Evolutionary conservation across 768 basidiomycete genomes (phyloP).

Genomic region (Russula dissimulans): DNA sequence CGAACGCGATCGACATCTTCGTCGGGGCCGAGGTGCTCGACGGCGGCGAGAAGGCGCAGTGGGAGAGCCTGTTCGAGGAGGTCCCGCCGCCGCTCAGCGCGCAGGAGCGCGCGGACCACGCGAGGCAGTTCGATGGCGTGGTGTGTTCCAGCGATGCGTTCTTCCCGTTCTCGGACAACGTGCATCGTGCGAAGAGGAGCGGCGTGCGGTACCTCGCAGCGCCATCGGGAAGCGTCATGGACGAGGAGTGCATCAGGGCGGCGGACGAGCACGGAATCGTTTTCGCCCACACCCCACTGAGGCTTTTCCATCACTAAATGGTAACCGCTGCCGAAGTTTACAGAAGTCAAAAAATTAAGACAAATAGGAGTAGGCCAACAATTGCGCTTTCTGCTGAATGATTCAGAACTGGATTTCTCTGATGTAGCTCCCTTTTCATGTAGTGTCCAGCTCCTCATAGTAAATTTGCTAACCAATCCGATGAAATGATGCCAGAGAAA

Average conservation of each 20-base stretch:
- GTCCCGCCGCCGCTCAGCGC: constrained; percentile 55
- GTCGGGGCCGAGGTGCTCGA: constrained; percentile 85
- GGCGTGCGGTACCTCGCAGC: constrained; percentile 91
- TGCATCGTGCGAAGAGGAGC: constrained; percentile 84
- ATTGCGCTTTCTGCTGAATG: constrained; percentile 2
- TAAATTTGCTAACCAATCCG: not conserved
- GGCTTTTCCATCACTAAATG: constrained; percentile 81
- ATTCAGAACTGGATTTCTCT: not conserved
- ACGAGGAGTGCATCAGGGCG: constrained; percentile 90
- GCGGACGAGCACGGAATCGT: constrained; percentile 90
- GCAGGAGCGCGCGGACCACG: constrained; percentile 70
- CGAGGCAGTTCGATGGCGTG: constrained; percentile 66
- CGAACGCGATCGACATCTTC: constrained; percentile 96
- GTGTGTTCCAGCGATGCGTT: constrained; percentile 96
- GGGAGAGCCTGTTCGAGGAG: constrained; percentile 81
- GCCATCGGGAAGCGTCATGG: constrained; percentile 94
- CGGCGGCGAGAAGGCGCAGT: constrained; percentile 81
- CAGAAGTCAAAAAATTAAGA: not conserved
- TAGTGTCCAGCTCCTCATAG: not conserved
- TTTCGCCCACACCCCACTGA: constrained; percentile 80
- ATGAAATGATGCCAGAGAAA: too few species aligned
- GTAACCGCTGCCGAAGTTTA: not conserved
- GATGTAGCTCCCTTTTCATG: not conserved
- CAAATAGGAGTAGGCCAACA: not conserved
- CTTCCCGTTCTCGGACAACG: constrained; percentile 99